Evolutionary conservation across 345 rosid species (phyloP).

Genomic region (Murraya koenigii): DNA sequence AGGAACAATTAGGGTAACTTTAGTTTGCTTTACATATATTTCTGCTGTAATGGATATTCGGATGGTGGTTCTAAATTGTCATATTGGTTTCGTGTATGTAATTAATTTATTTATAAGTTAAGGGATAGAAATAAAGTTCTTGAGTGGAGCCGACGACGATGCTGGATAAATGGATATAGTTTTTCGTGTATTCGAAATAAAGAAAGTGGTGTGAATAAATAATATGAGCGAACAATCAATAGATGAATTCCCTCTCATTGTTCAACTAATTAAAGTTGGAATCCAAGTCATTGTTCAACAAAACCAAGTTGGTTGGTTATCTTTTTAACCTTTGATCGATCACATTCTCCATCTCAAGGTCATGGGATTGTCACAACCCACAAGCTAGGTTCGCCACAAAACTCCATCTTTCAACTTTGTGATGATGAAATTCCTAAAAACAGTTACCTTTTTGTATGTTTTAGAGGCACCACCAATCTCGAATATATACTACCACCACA

Average conservation of each 20-base stretch:
- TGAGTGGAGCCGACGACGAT: constrained; percentile 11
- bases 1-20: too few relatives aligned
- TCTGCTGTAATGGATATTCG: too few relatives aligned
- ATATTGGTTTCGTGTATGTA: too few relatives aligned
- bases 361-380: constrained; percentile 45
- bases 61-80: too few relatives aligned
- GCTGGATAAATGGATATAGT: constrained; percentile 8
- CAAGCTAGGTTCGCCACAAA: constrained; percentile 83
- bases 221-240: constrained; percentile 1
- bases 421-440: constrained; percentile 62
- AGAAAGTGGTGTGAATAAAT: not conserved
- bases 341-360: constrained; percentile 5
- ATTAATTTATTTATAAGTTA: too few relatives aligned
- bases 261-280: constrained; percentile 55
- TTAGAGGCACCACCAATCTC: constrained; percentile 49
- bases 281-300: constrained; percentile 68
- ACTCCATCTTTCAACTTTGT: constrained; percentile 49
- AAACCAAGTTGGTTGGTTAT: constrained; percentile 20
- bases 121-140: not conserved
- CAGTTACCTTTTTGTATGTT: constrained; percentile 16
- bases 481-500: constrained; percentile 47
- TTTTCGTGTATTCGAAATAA: not conserved
- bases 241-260: constrained; percentile 49
- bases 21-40: too few relatives aligned
- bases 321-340: not conserved